Percentiles rank a stretch among this genome's conserved stretches.
These are phyloP conservation scores for Phytophthora cactorum DNA, from an alignment of 352 stramenopile species.

Conservation along the genomic window DNA sequence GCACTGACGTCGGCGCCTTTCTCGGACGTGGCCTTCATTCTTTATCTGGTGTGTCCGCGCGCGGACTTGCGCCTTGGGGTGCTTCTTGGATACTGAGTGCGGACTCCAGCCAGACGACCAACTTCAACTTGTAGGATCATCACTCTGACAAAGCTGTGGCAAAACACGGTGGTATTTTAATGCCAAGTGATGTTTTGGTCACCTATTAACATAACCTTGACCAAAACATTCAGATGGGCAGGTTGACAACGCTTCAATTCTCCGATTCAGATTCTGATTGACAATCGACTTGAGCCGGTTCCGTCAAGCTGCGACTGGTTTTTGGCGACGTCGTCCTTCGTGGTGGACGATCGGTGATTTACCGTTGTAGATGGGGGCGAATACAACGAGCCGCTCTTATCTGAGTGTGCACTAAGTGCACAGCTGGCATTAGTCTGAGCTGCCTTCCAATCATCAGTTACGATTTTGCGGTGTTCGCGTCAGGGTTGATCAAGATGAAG, in stretches of 20 bases:
- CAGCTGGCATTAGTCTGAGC: conserved; percentile 5
- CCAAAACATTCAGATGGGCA: no score
- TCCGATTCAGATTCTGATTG: not conserved
- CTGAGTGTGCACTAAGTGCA: not conserved
- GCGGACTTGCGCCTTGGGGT: conserved; percentile 4
- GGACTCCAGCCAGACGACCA: conserved; percentile 6
- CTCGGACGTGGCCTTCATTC: conserved; percentile 20
- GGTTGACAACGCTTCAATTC: no score
- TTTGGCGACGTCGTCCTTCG: conserved; percentile 4
- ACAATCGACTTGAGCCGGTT: not conserved
- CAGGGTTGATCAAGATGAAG: conserved; percentile 19
- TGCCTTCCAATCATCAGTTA: not conserved
- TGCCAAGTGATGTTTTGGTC: not conserved
- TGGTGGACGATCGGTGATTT: conserved; percentile 15
- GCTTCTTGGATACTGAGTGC: conserved; percentile 24
- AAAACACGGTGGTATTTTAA: conserved; percentile 2
- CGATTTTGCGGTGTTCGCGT: conserved; percentile 2
- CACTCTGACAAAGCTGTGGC: conserved; percentile 34
- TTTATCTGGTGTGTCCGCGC: not conserved
- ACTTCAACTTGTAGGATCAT: conserved; percentile 53
- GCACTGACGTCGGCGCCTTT: conserved; percentile 13
- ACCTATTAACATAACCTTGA: no score
- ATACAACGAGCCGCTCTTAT: not conserved
- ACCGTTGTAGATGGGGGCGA: conserved; percentile 5
- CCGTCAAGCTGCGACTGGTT: not conserved